These are phyloP conservation scores for Castanopsis chinensis DNA, from an alignment of 306 rosid species.

Conservation along the genomic window DNA sequence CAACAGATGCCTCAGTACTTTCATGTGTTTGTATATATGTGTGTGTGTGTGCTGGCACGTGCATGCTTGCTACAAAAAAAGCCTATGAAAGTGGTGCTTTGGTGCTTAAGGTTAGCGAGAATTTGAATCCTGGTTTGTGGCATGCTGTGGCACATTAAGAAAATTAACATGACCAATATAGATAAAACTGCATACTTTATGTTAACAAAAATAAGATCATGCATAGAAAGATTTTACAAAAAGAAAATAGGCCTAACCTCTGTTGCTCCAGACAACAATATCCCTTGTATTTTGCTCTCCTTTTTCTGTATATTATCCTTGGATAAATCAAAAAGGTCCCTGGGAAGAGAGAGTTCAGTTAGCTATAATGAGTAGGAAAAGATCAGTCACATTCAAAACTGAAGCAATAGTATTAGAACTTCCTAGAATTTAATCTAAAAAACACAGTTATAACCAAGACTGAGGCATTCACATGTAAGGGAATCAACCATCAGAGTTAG, in stretches of 20 bases:
- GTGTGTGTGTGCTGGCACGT: not conserved
- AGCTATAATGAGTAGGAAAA: not conserved
- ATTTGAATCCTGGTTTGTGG: not conserved
- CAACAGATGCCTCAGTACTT: not conserved
- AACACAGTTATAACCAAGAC: not conserved
- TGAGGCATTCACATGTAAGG: not conserved
- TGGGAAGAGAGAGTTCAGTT: conserved; percentile 14
- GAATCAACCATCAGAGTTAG: conserved; percentile 1
- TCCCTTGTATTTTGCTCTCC: conserved; percentile 75
- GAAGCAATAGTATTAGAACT: not conserved
- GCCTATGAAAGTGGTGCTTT: not conserved
- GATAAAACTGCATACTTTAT: not conserved
- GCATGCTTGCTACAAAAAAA: not conserved
- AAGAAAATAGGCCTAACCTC: conserved; percentile 43
- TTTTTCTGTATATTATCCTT: conserved; percentile 78
- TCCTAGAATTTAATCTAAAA: conserved; percentile 16
- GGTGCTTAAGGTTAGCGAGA: not conserved
- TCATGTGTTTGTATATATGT: not conserved
- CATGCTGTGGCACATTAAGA: not conserved
- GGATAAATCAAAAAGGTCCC: conserved; percentile 85
- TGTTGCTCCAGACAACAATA: conserved; percentile 62
- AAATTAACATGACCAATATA: not conserved
- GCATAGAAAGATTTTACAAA: not conserved
- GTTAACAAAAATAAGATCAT: not conserved
- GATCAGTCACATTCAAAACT: not conserved